Base-by-base conservation (phyloP, 176 grass and related monocot genomes). In the Stipa capillata region DNA sequence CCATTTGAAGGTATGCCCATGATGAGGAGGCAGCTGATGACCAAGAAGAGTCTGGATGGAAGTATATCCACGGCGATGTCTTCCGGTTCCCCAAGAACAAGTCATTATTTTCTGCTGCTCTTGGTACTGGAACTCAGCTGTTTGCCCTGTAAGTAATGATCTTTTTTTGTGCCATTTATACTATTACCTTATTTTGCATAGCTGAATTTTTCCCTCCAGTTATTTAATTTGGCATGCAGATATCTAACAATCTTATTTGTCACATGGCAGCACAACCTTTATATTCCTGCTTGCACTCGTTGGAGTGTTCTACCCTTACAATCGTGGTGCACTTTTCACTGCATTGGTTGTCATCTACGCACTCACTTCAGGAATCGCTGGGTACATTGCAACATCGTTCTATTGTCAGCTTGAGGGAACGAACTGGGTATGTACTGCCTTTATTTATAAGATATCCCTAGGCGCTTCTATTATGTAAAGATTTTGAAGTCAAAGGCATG, bases 281-380 rank as follows among this genome's bases (percentile, higher is more conserved):
- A 97, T 97, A 88, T 94, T 97, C 83, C 76, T 97, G 72, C 89
- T 97, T 85, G 89, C 95, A 62, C 83, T 97, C 20, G 89, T 97
- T 49, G 95, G 95, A 57, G 95, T 97, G 63, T 97, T 97, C 87
- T 97, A 97, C 83, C 95, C 95, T 9, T 97, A 97, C 80, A 97
- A 97, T 63, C 85, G 95, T 35, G 95, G 95, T 84, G 92, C 95
- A 56, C 85, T 97, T 76, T 97, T 97, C 64, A 97, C 95, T 67
- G 95, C 95, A 52, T 59, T 97, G 85, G 95, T 97, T 4, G 95
- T 97, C 35, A 97, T 97, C 83, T 97, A 97, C 55, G 95, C 95
- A 68, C 95, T 97, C 52, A 97, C 95, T 39, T 97, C 95, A 58
- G 95, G 95, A 72, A 88, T 97, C 85, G 92, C 95, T 92, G 95